These are phyloP conservation scores for Diaporthe ilicicola DNA, from an alignment of 2,329 filamentous ascomycete genomes.

Conservation along the genomic window DNA sequence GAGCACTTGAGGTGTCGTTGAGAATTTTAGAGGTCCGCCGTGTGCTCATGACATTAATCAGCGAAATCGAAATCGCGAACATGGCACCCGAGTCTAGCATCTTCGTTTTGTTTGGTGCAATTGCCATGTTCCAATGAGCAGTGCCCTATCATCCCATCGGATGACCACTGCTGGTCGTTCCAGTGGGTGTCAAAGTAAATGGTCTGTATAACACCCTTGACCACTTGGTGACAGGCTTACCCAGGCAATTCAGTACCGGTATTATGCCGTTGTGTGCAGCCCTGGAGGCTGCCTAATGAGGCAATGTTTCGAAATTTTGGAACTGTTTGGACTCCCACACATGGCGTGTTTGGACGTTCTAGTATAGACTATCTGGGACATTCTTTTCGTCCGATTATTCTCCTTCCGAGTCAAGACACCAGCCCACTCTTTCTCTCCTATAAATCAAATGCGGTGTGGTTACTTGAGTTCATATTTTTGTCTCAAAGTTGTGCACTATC, in stretches of 20 bases:
- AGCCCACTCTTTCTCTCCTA: not conserved
- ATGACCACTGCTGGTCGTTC: no score
- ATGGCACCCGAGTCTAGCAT: not conserved
- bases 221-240: not conserved
- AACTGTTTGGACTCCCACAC: not conserved
- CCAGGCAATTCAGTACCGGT: not conserved
- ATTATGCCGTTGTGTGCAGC: no score
- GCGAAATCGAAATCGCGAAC: not conserved
- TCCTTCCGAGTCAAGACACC: not conserved
- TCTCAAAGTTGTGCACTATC: no score
- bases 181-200: not conserved
- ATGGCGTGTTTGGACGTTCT: not conserved
- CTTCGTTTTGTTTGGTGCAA: not conserved
- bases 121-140: not conserved
- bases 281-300: not conserved
- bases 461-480: no score
- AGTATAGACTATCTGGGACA: not conserved
- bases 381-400: not conserved
- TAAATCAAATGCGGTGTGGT: not conserved
- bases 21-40: slow-evolving; percentile 8
- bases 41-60: not conserved
- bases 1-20: no score
- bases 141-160: no score
- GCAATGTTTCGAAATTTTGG: not conserved
- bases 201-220: not conserved